These are phyloP conservation scores for Ophiocytium majus DNA, from an alignment of 352 stramenopile species.

Conservation along the genomic window DNA sequence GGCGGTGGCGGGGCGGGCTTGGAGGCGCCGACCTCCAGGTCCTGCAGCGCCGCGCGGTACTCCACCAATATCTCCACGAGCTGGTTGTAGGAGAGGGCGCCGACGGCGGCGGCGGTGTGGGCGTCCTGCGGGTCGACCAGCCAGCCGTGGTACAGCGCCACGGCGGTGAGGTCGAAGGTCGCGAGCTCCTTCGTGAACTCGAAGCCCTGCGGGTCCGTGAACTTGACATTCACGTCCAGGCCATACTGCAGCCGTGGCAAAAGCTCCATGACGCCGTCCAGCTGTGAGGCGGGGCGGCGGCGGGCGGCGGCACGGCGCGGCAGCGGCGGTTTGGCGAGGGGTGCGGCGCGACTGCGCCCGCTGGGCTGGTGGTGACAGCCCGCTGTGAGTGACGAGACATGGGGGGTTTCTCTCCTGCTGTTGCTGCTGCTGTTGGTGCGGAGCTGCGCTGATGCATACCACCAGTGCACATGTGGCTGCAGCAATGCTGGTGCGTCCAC, in stretches of 20 bases:
- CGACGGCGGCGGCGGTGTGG: slow-evolving; percentile 60
- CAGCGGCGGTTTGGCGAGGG: no score
- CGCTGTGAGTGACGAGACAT: no score
- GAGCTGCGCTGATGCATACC: no score
- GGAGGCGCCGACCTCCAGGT: background rate
- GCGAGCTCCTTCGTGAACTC: slow-evolving; percentile 91
- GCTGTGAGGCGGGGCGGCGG: slow-evolving; percentile 29
- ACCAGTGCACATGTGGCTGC: no score
- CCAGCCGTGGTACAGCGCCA: slow-evolving; percentile 95
- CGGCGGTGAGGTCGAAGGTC: slow-evolving; percentile 90
- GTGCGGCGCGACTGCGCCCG: no score
- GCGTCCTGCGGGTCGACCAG: slow-evolving; percentile 86
- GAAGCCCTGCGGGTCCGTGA: slow-evolving; percentile 83
- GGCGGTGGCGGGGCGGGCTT: background rate
- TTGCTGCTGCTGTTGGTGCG: no score
- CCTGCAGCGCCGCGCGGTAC: background rate
- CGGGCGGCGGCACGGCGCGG: no score
- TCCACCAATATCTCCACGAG: slow-evolving; percentile 86
- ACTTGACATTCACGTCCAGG: slow-evolving; percentile 96
- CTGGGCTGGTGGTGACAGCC: no score
- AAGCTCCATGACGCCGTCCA: slow-evolving; percentile 80
- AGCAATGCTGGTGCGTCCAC: no score
- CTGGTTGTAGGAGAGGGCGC: slow-evolving; percentile 94
- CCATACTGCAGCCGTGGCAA: slow-evolving; percentile 89
- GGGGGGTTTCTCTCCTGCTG: no score